These are phyloP conservation scores for Sarocladiaceae sp. DNA, from an alignment of 2,329 filamentous ascomycete species.

Conservation along the genomic window DNA sequence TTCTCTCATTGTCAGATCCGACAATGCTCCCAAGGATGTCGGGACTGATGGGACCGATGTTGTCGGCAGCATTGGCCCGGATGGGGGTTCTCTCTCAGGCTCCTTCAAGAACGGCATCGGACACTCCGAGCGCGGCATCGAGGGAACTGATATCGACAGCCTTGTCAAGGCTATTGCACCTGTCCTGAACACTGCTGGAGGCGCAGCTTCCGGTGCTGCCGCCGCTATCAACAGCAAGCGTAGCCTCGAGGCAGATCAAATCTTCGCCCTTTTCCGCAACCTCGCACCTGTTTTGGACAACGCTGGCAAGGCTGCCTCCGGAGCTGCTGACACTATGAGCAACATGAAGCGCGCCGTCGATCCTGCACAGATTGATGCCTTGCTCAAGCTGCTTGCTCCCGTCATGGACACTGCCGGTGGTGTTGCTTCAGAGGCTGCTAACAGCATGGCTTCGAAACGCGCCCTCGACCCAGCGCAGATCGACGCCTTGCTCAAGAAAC, in stretches of 20 bases:
- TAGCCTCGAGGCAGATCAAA: neutral
- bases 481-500: no score
- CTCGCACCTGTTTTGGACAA: neutral
- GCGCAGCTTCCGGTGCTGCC: neutral
- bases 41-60: neutral
- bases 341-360: neutral
- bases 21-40: neutral
- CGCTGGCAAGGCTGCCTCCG: neutral
- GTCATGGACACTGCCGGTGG: neutral
- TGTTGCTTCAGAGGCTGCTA: neutral
- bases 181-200: neutral
- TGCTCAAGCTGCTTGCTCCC: neutral
- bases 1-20: neutral
- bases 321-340: neutral
- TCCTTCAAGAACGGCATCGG: no score
- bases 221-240: neutral
- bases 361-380: neutral
- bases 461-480: no score
- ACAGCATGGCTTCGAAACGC: no score
- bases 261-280: neutral
- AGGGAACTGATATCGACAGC: neutral
- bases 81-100: neutral
- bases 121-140: neutral
- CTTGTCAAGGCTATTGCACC: neutral
- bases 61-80: neutral